Base-by-base conservation (phyloP, 2,329 filamentous ascomycete species). In the Trichoderma sp. region DNA sequence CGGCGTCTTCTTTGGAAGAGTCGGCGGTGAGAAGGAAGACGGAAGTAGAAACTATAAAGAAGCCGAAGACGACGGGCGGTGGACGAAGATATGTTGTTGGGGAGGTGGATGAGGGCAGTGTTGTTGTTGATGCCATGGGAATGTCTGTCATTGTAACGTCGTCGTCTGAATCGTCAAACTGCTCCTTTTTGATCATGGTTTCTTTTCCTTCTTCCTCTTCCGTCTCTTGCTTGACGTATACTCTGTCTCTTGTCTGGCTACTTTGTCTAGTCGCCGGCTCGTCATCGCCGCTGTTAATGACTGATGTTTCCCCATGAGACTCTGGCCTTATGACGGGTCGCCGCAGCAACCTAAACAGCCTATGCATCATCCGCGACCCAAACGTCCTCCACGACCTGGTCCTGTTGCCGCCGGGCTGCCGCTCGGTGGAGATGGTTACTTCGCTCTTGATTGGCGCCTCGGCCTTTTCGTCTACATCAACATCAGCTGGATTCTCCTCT, bases 61-160 rank as follows among this genome's bases (percentile, higher is more conserved):
- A 73, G 13, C 80, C 81, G 65, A 82, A 83, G 13, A 83, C 75
- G 25, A 82, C 80, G 4, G 81, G 80, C 1, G 79, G 79, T 1
- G 64, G 69, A 6, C 76, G 76, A 6, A 74, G 73, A 59, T 77
- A 79, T 37, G 50, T 13, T 10, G 61, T 19, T 3, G 53, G 48
- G 8, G 39, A 32, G n/a, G 22, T 2, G 1, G 22, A 2, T 5
- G 13, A 27, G 22, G 29, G 9, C 5, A 29, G 17, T 27, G 27
- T 27, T 4, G 12, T 5, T 17, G 58, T 1, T 10, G 37, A 39
- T 4, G 54, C 53, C 10, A 39, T 4, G 10, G 60, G 54, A 10
- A 68, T 65, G 45, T 65, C 67, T n/a, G 45, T 17, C 67, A 68
- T 68, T 48, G 54, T 25, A 12, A 60, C 57, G 34, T 69, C 70